Conservation (phyloP, 805 yeast species). For the Wilhelminamyces savonicus region DNA sequence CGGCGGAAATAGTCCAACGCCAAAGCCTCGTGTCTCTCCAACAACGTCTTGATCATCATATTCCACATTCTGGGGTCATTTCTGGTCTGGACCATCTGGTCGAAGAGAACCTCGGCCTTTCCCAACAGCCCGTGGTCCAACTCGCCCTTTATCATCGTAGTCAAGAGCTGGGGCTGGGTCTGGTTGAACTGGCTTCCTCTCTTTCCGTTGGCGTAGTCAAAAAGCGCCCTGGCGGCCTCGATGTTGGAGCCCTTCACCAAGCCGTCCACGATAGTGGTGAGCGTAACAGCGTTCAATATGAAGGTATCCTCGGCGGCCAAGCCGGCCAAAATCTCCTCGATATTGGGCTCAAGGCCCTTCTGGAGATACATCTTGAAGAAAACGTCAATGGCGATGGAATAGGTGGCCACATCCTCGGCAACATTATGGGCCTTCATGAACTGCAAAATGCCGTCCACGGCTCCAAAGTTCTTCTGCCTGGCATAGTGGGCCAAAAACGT, state of each 20-base stretch:
- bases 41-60: slow-evolving; percentile 27
- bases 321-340: slow-evolving; percentile 33
- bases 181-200: no score
- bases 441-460: slow-evolving; percentile 41
- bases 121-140: slow-evolving; percentile 31
- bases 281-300: slow-evolving; percentile 38
- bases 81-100: slow-evolving; percentile 24
- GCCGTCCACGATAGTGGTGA: slow-evolving; percentile 48
- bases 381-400: slow-evolving; percentile 51
- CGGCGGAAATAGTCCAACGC: slow-evolving; percentile 36
- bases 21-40: slow-evolving; percentile 24
- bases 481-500: slow-evolving; percentile 39
- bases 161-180: slow-evolving; percentile 32
- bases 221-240: slow-evolving; percentile 46
- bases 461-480: slow-evolving; percentile 35
- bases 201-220: slow-evolving; percentile 32
- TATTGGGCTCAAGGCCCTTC: slow-evolving; percentile 38
- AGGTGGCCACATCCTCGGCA: slow-evolving; percentile 56
- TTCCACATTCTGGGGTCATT: slow-evolving; percentile 37
- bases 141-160: slow-evolving; percentile 44
- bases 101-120: slow-evolving; percentile 26
- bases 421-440: slow-evolving; percentile 37
- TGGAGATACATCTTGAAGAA: slow-evolving; percentile 40
- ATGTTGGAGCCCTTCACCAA: slow-evolving; percentile 41
- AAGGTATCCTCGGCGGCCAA: slow-evolving; percentile 28